phyloP scores from a whole-genome alignment of 1,284 basidiomycete genomes.

The Paramarasmius palmivorus region DNA sequence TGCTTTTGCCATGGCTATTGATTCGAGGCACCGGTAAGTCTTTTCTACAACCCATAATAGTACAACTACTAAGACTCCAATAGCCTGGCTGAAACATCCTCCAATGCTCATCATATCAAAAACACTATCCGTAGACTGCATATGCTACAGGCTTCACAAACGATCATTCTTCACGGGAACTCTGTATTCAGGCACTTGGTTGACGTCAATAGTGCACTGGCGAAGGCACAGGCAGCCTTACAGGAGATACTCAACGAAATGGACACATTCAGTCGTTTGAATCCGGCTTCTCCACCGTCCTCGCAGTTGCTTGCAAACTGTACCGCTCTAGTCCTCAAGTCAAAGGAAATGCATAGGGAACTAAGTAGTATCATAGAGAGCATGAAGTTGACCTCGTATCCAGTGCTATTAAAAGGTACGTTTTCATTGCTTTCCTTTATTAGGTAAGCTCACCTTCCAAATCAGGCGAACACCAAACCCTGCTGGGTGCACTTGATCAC shows the following conservation, averaged over 20 bases:
- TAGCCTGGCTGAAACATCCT: conserved; percentile 39
- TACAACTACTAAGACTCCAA: conserved; percentile 2
- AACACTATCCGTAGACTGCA: conserved; percentile 27
- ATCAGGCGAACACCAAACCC: conserved; percentile 36
- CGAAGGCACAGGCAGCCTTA: conserved; percentile 36
- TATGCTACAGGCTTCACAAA: conserved; percentile 23
- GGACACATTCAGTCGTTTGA: conserved; percentile 30
- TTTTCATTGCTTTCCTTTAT: conserved; percentile 1
- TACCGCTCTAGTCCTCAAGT: not conserved
- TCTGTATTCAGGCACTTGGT: conserved; percentile 29
- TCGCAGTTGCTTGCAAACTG: not conserved
- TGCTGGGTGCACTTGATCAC: conserved; percentile 25
- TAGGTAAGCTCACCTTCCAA: conserved; percentile 6
- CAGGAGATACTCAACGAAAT: conserved; percentile 42
- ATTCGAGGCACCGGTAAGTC: conserved; percentile 46
- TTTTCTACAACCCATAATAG: not conserved
- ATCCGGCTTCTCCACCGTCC: conserved; percentile 18
- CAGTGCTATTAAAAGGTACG: conserved; percentile 39
- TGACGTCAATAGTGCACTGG: conserved; percentile 32
- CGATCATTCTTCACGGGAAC: conserved; percentile 27
- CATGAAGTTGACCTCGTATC: conserved; percentile 29
- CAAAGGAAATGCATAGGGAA: conserved; percentile 7
- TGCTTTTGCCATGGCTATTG: conserved; percentile 64
- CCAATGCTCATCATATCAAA: conserved; percentile 26
- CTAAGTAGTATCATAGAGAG: conserved; percentile 26